Evolutionary conservation across 345 rosid species (phyloP), one percentile per base, ranked within the genome.

Genomic region (Erysimum cheiranthoides): DNA sequence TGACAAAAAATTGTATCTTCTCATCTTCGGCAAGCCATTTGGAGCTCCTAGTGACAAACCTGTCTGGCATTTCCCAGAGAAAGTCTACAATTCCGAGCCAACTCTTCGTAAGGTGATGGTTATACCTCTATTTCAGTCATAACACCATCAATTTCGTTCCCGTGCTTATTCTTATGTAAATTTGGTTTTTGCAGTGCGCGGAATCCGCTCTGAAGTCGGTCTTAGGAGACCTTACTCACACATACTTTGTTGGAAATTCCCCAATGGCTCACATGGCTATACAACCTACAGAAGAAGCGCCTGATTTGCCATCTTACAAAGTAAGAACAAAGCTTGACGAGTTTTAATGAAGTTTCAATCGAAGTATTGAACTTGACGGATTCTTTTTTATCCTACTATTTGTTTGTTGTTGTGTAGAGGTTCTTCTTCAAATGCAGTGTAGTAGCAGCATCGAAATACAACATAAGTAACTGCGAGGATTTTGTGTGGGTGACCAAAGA

Each of bases 341-440:
- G 1, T 8, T 47, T 7, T 16, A 17, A 34, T 2, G 1, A 39
- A 5, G 17, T 18, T 32, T 16, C 32, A 21, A 32, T 69, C 10
- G 1, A 25, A 42, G 7, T 28, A 38, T 35, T 34, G 34, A 73
- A 47, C 5, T 46, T 30, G 36, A 30, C 3, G 3, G 39, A 4
- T 61, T 34, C 47, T 16, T 47, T 34, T 61, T 10, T 0, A 59
- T 32, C 25, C 47, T 35, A 53, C 6, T 13, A 28, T 43, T 21
- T 11, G 25, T 1, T 63, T 52, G 45, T 54, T 69, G 59, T 67
- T 68, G 74, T 52, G 74, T 88, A 95, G 99, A 84, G 68, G 71
- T 92, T 95, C 88, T 90, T 95, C 81, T 95, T 95, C 68, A 92
- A 90, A 86, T 92, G 98, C 70, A 96, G 92, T 79, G 93, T 87